Evolutionary conservation across 495 filamentous ascomycete genomes (phyloP).

Genomic region (Glarea lozoyensis): DNA sequence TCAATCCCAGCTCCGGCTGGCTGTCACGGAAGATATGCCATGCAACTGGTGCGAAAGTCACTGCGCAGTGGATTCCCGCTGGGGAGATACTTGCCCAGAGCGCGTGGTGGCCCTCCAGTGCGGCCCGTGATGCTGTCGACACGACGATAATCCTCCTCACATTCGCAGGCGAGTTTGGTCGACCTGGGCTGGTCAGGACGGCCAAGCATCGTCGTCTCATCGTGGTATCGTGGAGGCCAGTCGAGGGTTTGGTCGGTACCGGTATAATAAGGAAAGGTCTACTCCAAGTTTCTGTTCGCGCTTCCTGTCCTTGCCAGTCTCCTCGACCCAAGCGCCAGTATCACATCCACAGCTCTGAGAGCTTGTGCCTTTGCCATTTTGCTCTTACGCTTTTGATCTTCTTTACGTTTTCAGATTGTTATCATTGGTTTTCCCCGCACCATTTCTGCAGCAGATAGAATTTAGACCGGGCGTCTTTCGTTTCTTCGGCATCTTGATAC

Average conservation of each 20-base stretch:
- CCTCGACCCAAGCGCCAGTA: constrained; percentile 25
- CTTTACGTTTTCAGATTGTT: constrained; percentile 5
- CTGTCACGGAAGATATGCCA: constrained; percentile 5
- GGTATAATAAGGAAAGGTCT: constrained; percentile 10
- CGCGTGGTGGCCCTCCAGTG: no score
- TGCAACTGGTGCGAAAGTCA: constrained; percentile 10
- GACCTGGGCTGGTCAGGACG: background rate
- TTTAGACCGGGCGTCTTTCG: constrained; percentile 20
- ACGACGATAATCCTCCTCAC: no score
- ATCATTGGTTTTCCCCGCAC: constrained; percentile 16
- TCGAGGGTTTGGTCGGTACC: background rate
- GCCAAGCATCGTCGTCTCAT: no score
- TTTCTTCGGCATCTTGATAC: constrained; percentile 18
- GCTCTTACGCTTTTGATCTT: constrained; percentile 12
- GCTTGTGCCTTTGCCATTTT: constrained; percentile 29
- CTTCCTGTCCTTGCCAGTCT: constrained; percentile 35
- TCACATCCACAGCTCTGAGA: constrained; percentile 42
- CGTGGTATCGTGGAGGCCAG: no score
- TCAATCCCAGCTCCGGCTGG: no score
- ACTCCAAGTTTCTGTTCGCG: background rate
- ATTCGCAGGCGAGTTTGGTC: constrained; percentile 9
- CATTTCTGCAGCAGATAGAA: constrained; percentile 8
- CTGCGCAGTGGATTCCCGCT: constrained; percentile 2
- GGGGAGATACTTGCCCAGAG: no score
- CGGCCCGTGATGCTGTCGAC: no score